These are phyloP conservation scores for Solanum dulcamara DNA, from an alignment of 257 asterid genomes.

Conservation along the genomic window DNA sequence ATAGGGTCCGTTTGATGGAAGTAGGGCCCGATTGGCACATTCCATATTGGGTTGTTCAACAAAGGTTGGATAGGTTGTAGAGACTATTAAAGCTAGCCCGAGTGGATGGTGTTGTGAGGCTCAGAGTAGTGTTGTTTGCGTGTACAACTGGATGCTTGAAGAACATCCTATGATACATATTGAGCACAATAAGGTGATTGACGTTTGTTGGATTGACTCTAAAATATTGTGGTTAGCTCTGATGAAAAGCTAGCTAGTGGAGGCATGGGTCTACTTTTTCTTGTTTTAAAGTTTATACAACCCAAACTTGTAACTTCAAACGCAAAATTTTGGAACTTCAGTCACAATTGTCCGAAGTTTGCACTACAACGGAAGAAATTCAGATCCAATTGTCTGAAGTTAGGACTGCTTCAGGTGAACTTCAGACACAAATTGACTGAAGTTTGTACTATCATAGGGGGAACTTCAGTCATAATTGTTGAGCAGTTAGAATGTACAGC, in stretches of 20 bases:
- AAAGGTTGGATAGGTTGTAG: too few relatives aligned
- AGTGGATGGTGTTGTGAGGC: background rate
- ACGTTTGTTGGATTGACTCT: conserved; percentile 47
- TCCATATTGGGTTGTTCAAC: background rate
- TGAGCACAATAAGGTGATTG: background rate
- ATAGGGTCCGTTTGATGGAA: background rate
- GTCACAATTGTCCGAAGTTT: too few relatives aligned
- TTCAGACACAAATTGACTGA: too few relatives aligned
- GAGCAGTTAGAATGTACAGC: too few relatives aligned
- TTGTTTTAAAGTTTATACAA: too few relatives aligned
- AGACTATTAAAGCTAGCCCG: background rate
- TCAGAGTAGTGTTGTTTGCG: conserved; percentile 35
- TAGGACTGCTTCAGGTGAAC: too few relatives aligned
- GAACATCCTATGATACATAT: conserved; percentile 44
- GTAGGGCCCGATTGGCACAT: background rate
- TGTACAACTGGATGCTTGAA: conserved; percentile 80
- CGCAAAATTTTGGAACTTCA: too few relatives aligned
- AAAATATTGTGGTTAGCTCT: conserved; percentile 56
- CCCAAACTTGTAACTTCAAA: too few relatives aligned
- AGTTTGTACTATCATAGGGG: too few relatives aligned
- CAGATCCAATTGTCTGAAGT: too few relatives aligned
- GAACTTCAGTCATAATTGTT: too few relatives aligned
- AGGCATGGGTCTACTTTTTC: conserved; percentile 72
- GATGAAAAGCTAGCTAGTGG: conserved; percentile 60
- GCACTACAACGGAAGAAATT: too few relatives aligned